Evolutionary conservation across 192 early-diverging fungal genomes (phyloP), one percentile per base, ranked within the genome.

Genomic region (Phycomyces blakesleeanus): DNA sequence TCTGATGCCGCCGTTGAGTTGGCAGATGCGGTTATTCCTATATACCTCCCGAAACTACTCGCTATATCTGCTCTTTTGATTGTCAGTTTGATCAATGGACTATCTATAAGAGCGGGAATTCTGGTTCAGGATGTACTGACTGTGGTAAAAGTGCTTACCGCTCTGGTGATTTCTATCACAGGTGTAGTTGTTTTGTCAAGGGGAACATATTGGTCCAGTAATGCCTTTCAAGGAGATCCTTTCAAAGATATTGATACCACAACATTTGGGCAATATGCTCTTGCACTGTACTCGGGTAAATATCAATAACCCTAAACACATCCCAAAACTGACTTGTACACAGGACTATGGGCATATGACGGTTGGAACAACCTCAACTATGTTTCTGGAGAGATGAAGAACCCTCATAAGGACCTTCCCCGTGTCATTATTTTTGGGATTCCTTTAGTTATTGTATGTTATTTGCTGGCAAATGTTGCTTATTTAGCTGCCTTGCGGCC

Each of bases 341-440:
- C 44, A 47, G 83, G 84, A 59, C 68, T 79, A 18, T 83, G 71
- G 88, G 87, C 75, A 58, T 93, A 78, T 18, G 73, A 58, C 79
- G 87, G 76, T 68, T 89, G 68, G 84, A 86, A 87, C 38, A 93
- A 91, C 59, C 68, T 92, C 16, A 90, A 89, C 58, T 92, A 91
- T 65, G 85, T 88, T 49, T 83, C 91, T 49, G 89, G 88, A 49
- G 93, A 95, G 79, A 88, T 95, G 80, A 87, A 90, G 64, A 76
- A 83, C 50, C 93, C 93, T 26, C 80, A 86, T 7, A 83, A 84
- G 26, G 93, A 92, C 61, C 71, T 93, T 42, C 91, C 90, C 14
- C 82, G 85, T 59, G 88, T 91, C 5, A 87, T 89, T n/a, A 83
- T 89, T 61, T 81, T 88, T 16, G 86, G 91, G 0, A 79, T 95